Evolutionary conservation across 768 basidiomycete genomes (phyloP), one percentile per base, ranked within the genome.

Genomic region (Cubamyces sp.): DNA sequence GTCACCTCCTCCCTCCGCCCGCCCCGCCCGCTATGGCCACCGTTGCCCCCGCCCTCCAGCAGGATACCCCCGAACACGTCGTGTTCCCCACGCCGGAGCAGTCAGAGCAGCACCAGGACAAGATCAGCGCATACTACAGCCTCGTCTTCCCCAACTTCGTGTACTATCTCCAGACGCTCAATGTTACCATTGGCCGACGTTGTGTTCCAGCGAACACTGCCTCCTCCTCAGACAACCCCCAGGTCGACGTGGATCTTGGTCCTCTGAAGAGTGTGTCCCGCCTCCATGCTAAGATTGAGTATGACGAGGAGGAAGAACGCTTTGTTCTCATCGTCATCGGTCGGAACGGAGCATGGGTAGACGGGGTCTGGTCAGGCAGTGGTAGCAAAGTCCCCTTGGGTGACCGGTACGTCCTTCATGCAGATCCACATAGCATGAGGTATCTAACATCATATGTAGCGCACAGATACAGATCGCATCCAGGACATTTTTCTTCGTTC

Each of bases 291-390:
- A 89, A 87, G 79, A 95, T 98, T 68, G 93, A 92, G 74, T 97
- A 92, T 71, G 93, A 96, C 79, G 88, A 91, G 73, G 90, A 92
- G 8, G 88, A 90, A 64, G 91, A 92, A 64, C 86, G 90, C 54
- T 97, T 96, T 73, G 87, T 92, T 16, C 84, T 99, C 39, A 87
- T 87, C 62, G 96, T 99, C 40, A 83, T 93, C 40, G 97, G 97
- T n/a, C 82, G 97, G 61, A 98, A 99, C 69, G 97, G 97, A 14
- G 95, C 95, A 18, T 98, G 96, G 91, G 94, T 99, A 5, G 95
- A 98, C 66, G 96, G 95, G 30, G 87, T 92, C n/a, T 99, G 96
- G 92, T 88, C 87, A 51, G 91, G 90, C 12, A 88, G 91, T 66
- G 94, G 96, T 16, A 89, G 90, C 62, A 85, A 87, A 62, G 90